Evolutionary conservation across 2,329 filamentous ascomycete species (phyloP), one percentile per base, ranked within the genome.

Genomic region (Ceratocystis smalleyi): DNA sequence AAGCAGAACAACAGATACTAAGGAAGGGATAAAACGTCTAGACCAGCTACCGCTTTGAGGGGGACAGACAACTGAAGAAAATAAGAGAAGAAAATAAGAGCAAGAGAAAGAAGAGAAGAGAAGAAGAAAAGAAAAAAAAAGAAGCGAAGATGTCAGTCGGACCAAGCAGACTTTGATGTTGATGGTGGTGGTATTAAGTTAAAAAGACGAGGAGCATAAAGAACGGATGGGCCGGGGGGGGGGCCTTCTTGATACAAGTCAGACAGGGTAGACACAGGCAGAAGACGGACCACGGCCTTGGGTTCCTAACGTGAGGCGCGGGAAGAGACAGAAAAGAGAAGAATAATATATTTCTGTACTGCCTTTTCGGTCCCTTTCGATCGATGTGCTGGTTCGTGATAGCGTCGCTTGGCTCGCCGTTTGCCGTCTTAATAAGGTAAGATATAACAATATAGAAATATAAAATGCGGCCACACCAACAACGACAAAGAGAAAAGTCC

Each of bases 21-120:
- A 59, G 8, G 51, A 59, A 15, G 27, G 24, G 55, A 59, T 47
- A 63, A 54, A 54, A 43, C 61, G 61, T 55, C 49, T 35, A 63
- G 47, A 63, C 61, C 61, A 45, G 61, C 61, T 54, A 47, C 30
- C 61, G 61, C 51, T 54, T 54, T 43, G 47, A 62, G 55, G 45
- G 32, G 45, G 32, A 32, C 59, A 63, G 64, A 65, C 60, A 54
- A 55, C 15, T 47, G 49, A 61, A 59, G 24, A 27, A 27, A 27
- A 27, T 2, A 27, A 59, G 55, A 60, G 49, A 66, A n/a, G 47
- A 24, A 22, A 51, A 22, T n/a, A 51, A 19, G 45, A 7, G n/a
- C 45, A 24, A n/a, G 24, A 22, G n/a, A 51, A 8, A 51, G 47
- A 24, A 45, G n/a, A 49, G 45, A n/a, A 49, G 2, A 49, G 45